Conservation (phyloP, 176 grass and related monocot species). For the Phoenix dactylifera region DNA sequence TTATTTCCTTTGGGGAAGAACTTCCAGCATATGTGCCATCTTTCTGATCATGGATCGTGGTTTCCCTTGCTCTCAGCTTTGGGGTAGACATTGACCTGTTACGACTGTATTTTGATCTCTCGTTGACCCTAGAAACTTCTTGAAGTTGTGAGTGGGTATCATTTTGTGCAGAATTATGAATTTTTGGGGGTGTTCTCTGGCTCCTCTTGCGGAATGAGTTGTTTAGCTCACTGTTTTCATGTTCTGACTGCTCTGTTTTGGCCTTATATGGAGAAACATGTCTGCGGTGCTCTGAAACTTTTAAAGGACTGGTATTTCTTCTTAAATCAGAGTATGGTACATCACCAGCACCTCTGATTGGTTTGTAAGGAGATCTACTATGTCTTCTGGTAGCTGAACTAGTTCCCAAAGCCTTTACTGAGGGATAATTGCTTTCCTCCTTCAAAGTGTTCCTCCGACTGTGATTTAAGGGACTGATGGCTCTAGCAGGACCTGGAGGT, state of each 20-base stretch:
- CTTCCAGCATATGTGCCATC: constrained; percentile 33
- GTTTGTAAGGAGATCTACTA: constrained; percentile 32
- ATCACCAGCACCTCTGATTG: constrained; percentile 11
- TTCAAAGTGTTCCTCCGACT: background rate
- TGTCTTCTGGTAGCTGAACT: constrained; percentile 26
- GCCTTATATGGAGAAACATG: constrained; percentile 29
- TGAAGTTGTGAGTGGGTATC: constrained; percentile 13
- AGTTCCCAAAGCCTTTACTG: too few species aligned
- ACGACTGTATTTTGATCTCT: constrained; percentile 27
- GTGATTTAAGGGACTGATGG: constrained; percentile 3
- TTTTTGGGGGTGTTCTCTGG: constrained; percentile 37
- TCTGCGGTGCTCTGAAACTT: too few species aligned
- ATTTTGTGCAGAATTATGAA: constrained; percentile 27
- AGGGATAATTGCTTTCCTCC: constrained; percentile 9
- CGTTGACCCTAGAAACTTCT: constrained; percentile 10
- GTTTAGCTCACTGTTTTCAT: constrained; percentile 22
- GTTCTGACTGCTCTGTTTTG: constrained; percentile 27
- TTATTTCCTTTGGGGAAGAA: constrained; percentile 29
- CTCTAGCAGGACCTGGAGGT: constrained; percentile 31
- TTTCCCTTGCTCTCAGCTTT: constrained; percentile 23
- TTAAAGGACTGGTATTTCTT: constrained; percentile 5
- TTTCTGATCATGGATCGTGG: constrained; percentile 19
- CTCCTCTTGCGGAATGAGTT: constrained; percentile 34
- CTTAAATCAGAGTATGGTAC: constrained; percentile 15
- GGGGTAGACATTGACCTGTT: constrained; percentile 45